Conservation (phyloP, 352 stramenopile genomes). For the Phytophthora pseudosyringae region DNA sequence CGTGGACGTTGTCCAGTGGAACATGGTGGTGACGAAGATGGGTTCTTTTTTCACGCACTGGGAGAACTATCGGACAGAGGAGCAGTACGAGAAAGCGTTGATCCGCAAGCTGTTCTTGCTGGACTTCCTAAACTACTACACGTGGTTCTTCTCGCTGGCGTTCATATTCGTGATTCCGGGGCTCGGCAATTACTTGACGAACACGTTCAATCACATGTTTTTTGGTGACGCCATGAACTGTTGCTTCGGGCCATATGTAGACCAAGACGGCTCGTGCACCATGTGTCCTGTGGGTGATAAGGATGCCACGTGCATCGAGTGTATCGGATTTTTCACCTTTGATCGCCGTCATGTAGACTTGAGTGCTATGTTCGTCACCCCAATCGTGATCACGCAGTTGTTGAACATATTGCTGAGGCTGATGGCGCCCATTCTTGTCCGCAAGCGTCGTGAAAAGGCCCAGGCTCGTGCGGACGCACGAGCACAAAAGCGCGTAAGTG, state of each 20-base stretch:
- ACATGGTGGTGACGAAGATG: constrained; percentile 91
- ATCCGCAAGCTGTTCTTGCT: constrained; percentile 87
- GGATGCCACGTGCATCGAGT: constrained; percentile 76
- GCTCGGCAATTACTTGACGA: constrained; percentile 85
- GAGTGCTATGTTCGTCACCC: constrained; percentile 87
- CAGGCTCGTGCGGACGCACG: constrained; percentile 62
- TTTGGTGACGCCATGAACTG: constrained; percentile 87
- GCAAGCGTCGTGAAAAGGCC: constrained; percentile 64
- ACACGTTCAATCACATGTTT: constrained; percentile 84
- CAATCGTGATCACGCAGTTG: constrained; percentile 84
- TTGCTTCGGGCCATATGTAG: constrained; percentile 88
- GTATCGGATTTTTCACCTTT: constrained; percentile 83
- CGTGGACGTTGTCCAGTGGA: constrained; percentile 90
- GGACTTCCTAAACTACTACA: constrained; percentile 93
- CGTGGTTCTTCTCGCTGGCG: constrained; percentile 91
- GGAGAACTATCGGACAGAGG: constrained; percentile 89
- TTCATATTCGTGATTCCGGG: constrained; percentile 90
- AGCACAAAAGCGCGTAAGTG: constrained; percentile 74
- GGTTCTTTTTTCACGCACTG: constrained; percentile 84
- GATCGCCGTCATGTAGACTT: constrained; percentile 86
- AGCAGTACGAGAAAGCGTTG: constrained; percentile 84
- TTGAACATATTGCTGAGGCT: constrained; percentile 80
- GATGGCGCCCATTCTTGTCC: constrained; percentile 73
- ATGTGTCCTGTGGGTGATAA: constrained; percentile 71
- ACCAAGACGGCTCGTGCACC: constrained; percentile 70